These are phyloP conservation scores for Sordariomycetes sp. DNA, from an alignment of 2,329 filamentous ascomycete species.

Conservation along the genomic window DNA sequence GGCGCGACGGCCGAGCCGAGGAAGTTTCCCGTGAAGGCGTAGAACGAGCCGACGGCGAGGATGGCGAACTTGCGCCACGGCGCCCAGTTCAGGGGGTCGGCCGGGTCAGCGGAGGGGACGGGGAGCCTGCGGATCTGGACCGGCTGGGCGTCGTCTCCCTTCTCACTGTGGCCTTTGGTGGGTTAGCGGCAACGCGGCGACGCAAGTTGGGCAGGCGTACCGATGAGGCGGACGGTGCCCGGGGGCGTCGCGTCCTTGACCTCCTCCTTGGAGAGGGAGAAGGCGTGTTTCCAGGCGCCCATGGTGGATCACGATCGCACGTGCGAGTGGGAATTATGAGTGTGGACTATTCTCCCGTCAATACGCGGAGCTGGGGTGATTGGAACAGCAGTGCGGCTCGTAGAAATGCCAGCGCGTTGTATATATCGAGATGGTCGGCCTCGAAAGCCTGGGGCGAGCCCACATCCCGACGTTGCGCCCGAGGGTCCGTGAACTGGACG, in stretches of 20 bases:
- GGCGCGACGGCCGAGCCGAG: slow-evolving; percentile 19
- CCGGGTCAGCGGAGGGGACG: slow-evolving; percentile 17
- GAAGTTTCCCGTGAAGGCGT: slow-evolving; percentile 23
- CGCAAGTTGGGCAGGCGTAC: slow-evolving; percentile 7
- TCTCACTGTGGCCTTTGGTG: background rate
- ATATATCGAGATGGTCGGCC: background rate
- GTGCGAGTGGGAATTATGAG: background rate
- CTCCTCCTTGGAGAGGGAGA: slow-evolving; percentile 11
- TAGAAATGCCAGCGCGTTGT: background rate
- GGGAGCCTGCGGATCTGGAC: slow-evolving; percentile 8
- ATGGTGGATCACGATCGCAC: background rate
- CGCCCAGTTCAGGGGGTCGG: slow-evolving; percentile 23
- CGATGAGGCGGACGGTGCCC: slow-evolving; percentile 11
- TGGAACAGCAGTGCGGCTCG: background rate
- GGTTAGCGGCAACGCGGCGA: background rate
- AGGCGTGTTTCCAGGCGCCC: slow-evolving; percentile 11
- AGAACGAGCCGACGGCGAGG: slow-evolving; percentile 16
- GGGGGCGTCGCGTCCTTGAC: slow-evolving; percentile 9
- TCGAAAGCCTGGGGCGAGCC: background rate
- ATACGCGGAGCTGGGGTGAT: background rate
- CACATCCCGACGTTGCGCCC: background rate
- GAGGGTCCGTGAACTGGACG: background rate
- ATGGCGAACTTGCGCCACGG: slow-evolving; percentile 19
- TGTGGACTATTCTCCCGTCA: background rate
- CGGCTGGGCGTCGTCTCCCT: background rate